These are phyloP conservation scores for Glycine soja DNA, from an alignment of 306 rosid species.

Conservation along the genomic window DNA sequence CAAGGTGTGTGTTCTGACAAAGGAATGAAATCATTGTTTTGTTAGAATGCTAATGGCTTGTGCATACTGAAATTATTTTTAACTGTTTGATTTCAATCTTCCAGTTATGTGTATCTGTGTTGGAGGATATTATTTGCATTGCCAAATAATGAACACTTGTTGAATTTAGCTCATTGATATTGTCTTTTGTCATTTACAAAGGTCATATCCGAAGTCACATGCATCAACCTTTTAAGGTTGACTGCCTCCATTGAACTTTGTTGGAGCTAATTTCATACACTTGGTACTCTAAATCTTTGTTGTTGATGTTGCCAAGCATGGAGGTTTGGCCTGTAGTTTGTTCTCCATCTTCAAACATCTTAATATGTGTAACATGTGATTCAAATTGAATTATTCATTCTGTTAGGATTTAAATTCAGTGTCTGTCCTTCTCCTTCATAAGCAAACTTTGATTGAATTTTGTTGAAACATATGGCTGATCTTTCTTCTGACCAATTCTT, in stretches of 20 bases:
- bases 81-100: conserved; percentile 6
- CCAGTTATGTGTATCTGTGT: background rate
- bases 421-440: background rate
- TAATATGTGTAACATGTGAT: conserved; percentile 3
- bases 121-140: background rate
- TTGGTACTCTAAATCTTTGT: no score
- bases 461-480: background rate
- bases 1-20: conserved; percentile 1
- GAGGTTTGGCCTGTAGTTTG: conserved; percentile 20
- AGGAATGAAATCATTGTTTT: conserved; percentile 23
- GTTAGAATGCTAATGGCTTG: conserved; percentile 13
- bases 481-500: conserved; percentile 1
- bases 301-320: conserved; percentile 14
- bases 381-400: background rate
- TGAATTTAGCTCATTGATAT: background rate
- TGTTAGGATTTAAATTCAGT: conserved; percentile 10
- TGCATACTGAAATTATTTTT: background rate
- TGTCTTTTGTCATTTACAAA: background rate
- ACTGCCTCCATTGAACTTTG: background rate
- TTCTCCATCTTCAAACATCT: conserved; percentile 22
- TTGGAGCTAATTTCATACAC: no score
- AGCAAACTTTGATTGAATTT: no score
- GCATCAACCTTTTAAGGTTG: background rate
- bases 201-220: conserved; percentile 19
- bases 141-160: conserved; percentile 16